Base-by-base conservation (phyloP, 352 stramenopile species). In the Globisporangium abappressorium region DNA sequence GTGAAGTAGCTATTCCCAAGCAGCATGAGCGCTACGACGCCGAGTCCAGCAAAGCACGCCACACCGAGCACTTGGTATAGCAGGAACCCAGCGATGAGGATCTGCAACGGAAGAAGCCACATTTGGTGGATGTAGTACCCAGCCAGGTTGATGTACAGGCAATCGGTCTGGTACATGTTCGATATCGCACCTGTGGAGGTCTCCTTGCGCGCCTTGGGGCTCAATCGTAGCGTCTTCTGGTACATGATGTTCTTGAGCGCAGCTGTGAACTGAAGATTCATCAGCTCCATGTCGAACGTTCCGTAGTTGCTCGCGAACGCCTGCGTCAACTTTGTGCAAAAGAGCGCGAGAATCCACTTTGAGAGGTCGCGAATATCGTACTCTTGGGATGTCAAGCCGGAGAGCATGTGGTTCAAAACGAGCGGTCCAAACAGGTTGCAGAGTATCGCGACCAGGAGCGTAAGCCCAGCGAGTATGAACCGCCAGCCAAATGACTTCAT, bases 81-180 rank as follows among this genome's bases (percentile, higher is more conserved):
- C 72, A 89, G 75, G 64, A 73, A 76, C 58, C 72, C 77, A 9
- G 78, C 76, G 59, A 76, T 80, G 14, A 36, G 65, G 54, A 89
- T 75, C 54, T 89, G 78, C 60, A 85, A 26, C 46, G 79, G 82
- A 34, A 92, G 77, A 18, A 90, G 69, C 84, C 84, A 92, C 38
- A 80, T 6, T 60, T 90, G 73, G 57, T 97, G 91, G 2, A 88
- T 33, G 34, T 79, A 61, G 55, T 77, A 84, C 14, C 74, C 80
- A 8, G 69, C 70, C 6, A 53, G 46, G 24, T 86, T 55, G 41
- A 92, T 77, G 11, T 78, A 64, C 22, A 85, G 71, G 34, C 76
- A 79, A 65, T 92, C 82, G 4, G 74, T 64, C 11, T 80, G 89
- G 77, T 87, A 90, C 66, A 90, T 80, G 74, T 81, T 90, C 60